Conservation (phyloP, 2,329 filamentous ascomycete genomes). For the Talaromyces sp. region DNA sequence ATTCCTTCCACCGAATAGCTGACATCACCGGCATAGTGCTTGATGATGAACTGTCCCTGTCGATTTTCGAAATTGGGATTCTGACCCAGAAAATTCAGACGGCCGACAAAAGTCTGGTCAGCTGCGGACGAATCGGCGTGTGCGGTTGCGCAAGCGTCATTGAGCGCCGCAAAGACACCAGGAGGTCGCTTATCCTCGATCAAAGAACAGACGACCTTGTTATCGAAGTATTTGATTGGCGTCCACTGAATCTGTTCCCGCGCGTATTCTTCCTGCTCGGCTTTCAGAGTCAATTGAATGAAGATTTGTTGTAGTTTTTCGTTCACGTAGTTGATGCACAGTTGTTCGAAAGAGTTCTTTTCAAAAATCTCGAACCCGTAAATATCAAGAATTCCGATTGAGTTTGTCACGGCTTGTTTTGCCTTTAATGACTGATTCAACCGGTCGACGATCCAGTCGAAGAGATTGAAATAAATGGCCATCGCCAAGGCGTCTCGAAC, state of each 20-base stretch:
- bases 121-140: constrained; percentile 92
- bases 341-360: constrained; percentile 97
- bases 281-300: constrained; percentile 92
- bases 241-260: constrained; percentile 97
- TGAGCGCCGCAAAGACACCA: constrained; percentile 91
- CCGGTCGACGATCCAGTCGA: constrained; percentile 95
- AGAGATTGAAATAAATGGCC: constrained; percentile 95
- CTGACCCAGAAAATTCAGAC: constrained; percentile 78
- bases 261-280: constrained; percentile 96
- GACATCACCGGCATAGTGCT: constrained; percentile 97
- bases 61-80: constrained; percentile 88
- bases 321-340: constrained; percentile 99
- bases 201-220: constrained; percentile 96
- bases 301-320: constrained; percentile 99
- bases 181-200: constrained; percentile 89
- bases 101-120: constrained; percentile 92
- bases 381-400: constrained; percentile 95
- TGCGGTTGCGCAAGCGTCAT: constrained; percentile 97
- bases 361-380: constrained; percentile 99
- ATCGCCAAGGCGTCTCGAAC: constrained; percentile 90
- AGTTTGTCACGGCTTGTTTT: constrained; percentile 69
- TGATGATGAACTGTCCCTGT: constrained; percentile 96
- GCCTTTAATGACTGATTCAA: constrained; percentile 86
- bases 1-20: constrained; percentile 92
- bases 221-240: constrained; percentile 98